Evolutionary conservation across 192 early-diverging fungal species (phyloP), one percentile per base, ranked within the genome.

Genomic region (Pilaira anomala): DNA sequence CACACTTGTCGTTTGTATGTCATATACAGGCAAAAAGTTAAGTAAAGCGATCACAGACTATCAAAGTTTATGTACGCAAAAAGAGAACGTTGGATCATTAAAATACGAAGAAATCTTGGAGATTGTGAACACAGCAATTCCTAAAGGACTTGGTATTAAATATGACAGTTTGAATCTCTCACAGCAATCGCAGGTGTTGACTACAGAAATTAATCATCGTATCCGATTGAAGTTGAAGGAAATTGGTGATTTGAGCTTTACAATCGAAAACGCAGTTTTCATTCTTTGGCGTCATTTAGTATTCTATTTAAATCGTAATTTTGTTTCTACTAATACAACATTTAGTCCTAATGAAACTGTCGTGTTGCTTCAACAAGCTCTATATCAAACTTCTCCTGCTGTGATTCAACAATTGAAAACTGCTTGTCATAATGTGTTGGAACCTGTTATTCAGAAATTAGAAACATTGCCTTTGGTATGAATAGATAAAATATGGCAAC

Each of bases 71-170:
- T 61, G 41, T 19, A 26, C 59, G 7, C 59, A 61, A 33, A 61
- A 48, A 12, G 45, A 25, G 7, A 61, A 61, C 13, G 59, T 29
- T 8, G 45, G 11, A 30, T 61, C 59, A 2, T 48, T 61, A 18
- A 45, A 48, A 30, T 61, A 61, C 11, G 59, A 61, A 28, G 59
- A 61, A 19, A 26, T 61, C 5, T 26, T 40, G 8, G 45, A 61
- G 3, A 61, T 61, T 48, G 44, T 21, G 12, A 61, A 26, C 22
- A 61, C 59, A 4, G 59, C 59, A 16, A 61, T 61, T 46, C 59
- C 59, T 22, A 18, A 13, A 25, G 45, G 29, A 1, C 41, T 61
- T 18, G 45, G 19, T 48, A 48, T 61, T 29, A 61, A 61, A 19
- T 61, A 61, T 13, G 59, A 61, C 19, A 28, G 25, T 28, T 26